These are phyloP conservation scores for Lophium mytilinum DNA, from an alignment of 495 filamentous ascomycete species.

Conservation along the genomic window DNA sequence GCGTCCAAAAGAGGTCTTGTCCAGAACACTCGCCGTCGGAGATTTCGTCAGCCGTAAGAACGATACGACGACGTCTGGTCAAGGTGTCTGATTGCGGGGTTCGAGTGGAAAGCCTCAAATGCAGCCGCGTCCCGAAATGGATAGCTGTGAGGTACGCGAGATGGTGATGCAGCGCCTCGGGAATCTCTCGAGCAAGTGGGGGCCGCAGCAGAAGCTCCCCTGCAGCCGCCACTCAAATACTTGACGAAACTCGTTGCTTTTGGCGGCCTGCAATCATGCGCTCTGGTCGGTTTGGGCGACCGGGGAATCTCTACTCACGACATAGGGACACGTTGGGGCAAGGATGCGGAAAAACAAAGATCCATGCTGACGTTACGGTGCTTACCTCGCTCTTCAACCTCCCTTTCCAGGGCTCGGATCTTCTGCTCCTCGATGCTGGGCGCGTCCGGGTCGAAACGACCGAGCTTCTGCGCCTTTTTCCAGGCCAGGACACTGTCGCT, in stretches of 20 bases:
- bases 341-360: neutral
- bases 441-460: slow-evolving; percentile 86
- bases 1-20: neutral
- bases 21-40: neutral
- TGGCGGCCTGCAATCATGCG: neutral
- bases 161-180: neutral
- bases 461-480: slow-evolving; percentile 86
- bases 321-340: neutral
- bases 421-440: slow-evolving; percentile 56
- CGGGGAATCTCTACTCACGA: too few relatives aligned
- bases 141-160: neutral
- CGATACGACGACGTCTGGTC: too few relatives aligned
- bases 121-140: neutral
- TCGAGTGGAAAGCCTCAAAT: too few relatives aligned
- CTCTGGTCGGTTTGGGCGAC: too few relatives aligned
- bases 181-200: neutral
- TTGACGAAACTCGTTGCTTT: neutral
- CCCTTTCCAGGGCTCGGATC: slow-evolving; percentile 53
- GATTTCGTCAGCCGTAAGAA: neutral
- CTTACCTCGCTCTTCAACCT: slow-evolving; percentile 55
- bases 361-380: neutral
- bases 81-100: too few relatives aligned
- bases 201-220: neutral
- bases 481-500: slow-evolving; percentile 82
- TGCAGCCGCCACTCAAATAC: neutral